Evolutionary conservation across 177 flowering plant genomes (phyloP).

Genomic region (Vitis hybrid): DNA sequence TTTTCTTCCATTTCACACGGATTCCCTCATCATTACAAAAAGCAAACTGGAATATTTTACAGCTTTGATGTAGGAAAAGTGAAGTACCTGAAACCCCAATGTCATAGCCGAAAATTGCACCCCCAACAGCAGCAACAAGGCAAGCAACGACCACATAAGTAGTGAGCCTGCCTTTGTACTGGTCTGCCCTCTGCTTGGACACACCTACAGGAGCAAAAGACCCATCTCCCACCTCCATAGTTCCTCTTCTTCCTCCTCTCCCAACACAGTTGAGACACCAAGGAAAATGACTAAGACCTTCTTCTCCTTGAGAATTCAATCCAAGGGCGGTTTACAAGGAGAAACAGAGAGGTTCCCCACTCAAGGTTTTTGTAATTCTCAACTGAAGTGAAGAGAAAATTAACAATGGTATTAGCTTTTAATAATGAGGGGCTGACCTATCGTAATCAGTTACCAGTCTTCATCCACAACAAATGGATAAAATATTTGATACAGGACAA

Average conservation of each 20-base stretch:
- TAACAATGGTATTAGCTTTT: too few species aligned
- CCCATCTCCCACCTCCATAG: slow-evolving; percentile 71
- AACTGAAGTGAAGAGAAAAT: too few species aligned
- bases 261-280: too few species aligned
- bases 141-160: slow-evolving; percentile 71
- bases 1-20: background rate
- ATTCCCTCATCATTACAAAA: background rate
- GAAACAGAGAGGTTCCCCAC: too few species aligned
- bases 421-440: too few species aligned
- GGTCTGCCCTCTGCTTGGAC: slow-evolving; percentile 79
- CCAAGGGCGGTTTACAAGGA: too few species aligned
- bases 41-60: background rate
- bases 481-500: too few species aligned
- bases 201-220: slow-evolving; percentile 67
- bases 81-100: slow-evolving; percentile 83
- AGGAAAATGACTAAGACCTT: background rate
- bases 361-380: too few species aligned
- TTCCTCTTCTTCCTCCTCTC: slow-evolving; percentile 4
- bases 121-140: slow-evolving; percentile 82
- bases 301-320: background rate
- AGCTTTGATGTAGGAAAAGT: background rate
- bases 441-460: too few species aligned
- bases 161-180: slow-evolving; percentile 74
- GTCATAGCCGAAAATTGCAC: slow-evolving; percentile 87
- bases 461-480: too few species aligned